phyloP scores from a whole-genome alignment of 495 filamentous ascomycete genomes.

The Parathielavia appendiculata region DNA sequence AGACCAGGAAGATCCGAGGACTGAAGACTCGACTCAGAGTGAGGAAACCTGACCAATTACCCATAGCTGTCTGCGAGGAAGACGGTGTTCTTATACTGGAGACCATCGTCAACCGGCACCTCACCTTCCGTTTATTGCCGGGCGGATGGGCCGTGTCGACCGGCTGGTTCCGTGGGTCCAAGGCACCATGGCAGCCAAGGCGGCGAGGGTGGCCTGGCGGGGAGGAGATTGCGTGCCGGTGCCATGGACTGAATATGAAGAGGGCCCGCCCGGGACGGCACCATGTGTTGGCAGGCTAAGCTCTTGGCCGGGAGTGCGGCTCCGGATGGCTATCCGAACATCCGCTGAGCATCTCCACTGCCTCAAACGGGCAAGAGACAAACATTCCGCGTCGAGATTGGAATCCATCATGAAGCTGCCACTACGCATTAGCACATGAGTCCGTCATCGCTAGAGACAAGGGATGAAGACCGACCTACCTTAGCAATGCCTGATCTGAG shows the following conservation, averaged over 20 bases:
- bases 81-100: slow-evolving; percentile 5
- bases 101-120: background rate
- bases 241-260: slow-evolving; percentile 9
- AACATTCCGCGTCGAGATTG: background rate
- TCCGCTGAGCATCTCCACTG: slow-evolving; percentile 9
- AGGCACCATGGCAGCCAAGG: slow-evolving; percentile 4
- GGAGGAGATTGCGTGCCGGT: slow-evolving; percentile 11
- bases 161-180: slow-evolving; percentile 8
- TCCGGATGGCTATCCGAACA: slow-evolving; percentile 17
- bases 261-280: slow-evolving; percentile 20
- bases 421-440: background rate
- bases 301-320: slow-evolving; percentile 15
- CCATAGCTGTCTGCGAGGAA: background rate
- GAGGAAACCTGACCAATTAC: background rate
- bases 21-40: background rate
- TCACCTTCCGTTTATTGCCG: slow-evolving; percentile 4
- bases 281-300: slow-evolving; percentile 15
- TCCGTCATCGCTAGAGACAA: background rate
- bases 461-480: background rate
- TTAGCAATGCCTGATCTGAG: background rate
- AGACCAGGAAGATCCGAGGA: background rate
- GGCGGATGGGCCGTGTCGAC: slow-evolving; percentile 1
- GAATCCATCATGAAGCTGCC: background rate
- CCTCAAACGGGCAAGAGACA: slow-evolving; percentile 18
- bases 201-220: background rate